Evolutionary conservation across 2,329 filamentous ascomycete species (phyloP), one percentile per base, ranked within the genome.

Genomic region (Neonectria sp.): DNA sequence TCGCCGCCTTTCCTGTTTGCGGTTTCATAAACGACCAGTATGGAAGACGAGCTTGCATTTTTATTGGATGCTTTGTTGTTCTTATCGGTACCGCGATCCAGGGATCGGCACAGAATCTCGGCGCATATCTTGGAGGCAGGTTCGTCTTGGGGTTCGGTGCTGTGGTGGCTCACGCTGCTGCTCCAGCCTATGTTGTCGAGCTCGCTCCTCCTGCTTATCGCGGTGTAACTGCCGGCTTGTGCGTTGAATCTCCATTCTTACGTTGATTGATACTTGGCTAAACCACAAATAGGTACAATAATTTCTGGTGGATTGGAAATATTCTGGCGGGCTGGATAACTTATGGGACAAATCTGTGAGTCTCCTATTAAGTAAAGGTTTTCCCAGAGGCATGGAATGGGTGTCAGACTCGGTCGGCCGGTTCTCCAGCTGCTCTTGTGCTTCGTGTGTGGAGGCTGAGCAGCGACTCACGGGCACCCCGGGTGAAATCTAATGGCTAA

Each of bases 121-220:
- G 79, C 5, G 84, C 86, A 64, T 90, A 91, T 75, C 87, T 90
- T 75, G 87, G 80, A 3, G 85, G 86, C 6, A 79, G 86, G 27
- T 87, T 88, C 70, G 72, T 88, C 8, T 81, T 88, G 6, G 86
- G 86, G 1, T 87, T 88, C 55, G 90, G 90, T 31, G 88, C 89
- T 35, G 84, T 87, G 6, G 88, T 92, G 60, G 86, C 87, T 3
- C 86, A 86, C 2, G 86, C 87, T 9, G 88, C 89, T 4, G 89
- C 86, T 0, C 90, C 90, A 0, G 86, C 88, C 6, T 91, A 91
- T 74, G 86, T 87, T 4, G 88, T 89, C 49, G 90, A 92, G 74
- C 84, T 91, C 46, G 85, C 89, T 0, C 90, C 92, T 72, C 90
- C 90, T 0, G 85, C 86, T 2, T 90, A 88, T 77, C 84, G 90